These are phyloP conservation scores for Nelumbo lutea DNA, from an alignment of 164 flowering plant genomes.

Conservation along the genomic window DNA sequence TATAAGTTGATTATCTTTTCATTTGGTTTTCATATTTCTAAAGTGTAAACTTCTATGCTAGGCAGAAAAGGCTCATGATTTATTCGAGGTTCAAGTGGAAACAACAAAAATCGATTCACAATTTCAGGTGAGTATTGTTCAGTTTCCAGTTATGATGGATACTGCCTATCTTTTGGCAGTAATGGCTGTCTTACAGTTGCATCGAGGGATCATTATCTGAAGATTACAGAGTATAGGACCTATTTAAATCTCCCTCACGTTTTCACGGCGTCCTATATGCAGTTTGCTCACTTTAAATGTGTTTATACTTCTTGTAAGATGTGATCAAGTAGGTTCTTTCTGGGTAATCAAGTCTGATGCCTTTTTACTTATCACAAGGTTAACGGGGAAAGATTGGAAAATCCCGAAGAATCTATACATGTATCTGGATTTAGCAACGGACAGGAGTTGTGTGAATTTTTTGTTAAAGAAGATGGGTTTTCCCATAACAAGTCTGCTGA, in stretches of 20 bases:
- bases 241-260: not conserved
- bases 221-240: too few relatives aligned
- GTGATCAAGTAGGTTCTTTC: not conserved
- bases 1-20: not conserved
- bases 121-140: conserved; percentile 22
- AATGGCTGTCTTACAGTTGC: not conserved
- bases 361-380: conserved; percentile 21
- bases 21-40: not conserved
- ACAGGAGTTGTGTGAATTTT: conserved; percentile 12
- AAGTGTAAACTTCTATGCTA: not conserved
- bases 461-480: conserved; percentile 17
- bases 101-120: not conserved
- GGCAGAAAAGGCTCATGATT: conserved; percentile 15
- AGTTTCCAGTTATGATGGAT: not conserved
- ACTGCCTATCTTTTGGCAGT: not conserved
- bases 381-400: conserved; percentile 13
- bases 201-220: too few relatives aligned
- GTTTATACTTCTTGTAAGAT: not conserved
- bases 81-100: conserved; percentile 13
- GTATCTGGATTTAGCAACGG: conserved; percentile 15
- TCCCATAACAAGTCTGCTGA: conserved; percentile 11
- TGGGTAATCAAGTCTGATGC: not conserved
- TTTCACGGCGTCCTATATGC: not conserved
- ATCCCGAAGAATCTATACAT: conserved; percentile 4
- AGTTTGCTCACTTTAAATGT: not conserved